Base-by-base conservation (phyloP, 2,329 filamentous ascomycete species). In the Cytospora paraplurivora region DNA sequence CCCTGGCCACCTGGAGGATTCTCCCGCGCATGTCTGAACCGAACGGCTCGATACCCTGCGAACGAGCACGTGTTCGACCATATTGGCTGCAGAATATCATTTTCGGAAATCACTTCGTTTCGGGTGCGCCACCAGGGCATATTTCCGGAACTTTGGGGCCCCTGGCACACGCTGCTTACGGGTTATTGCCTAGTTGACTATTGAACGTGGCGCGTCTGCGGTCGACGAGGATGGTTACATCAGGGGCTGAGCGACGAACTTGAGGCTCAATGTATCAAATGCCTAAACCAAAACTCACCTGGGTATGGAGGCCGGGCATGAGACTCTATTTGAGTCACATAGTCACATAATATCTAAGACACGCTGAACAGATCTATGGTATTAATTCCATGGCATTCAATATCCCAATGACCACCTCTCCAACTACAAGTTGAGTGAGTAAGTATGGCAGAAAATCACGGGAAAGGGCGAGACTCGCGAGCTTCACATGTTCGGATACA, bases 381-480 rank as follows among this genome's bases (percentile, higher is more conserved):
- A 27, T 27, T 27, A 27, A 37, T 37, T 41, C 13, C 12, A 41
- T 13, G 12, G 27, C 27, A 27, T 27, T 27, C 27, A 27, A 27
- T 27, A 27, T 27, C 27, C 27, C 27, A 27, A 2, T 27, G 4
- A 3, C 27, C 2, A 27, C 27, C 4, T 27, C 27, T 27, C 27
- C 27, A 27, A 27, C 27, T 4, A 27, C 2, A 27, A 27, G 27
- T 27, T 27, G 17, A 44, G 21, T 27, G 37, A 21, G 58, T 12
- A 21, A 54, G 44, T 37, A 60, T 59, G 58, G 49, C 44, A 27
- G 58, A 54, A 34, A 38, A 51, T 37, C 34, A 53, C 58, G 53
- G 44, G 34, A 51, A 21, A 34, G 50, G 53, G 19, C 58, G 53
- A 41, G 53, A 37, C 50, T 60, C 58, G 50, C 19, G 58, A n/a